Evolutionary conservation across 495 filamentous ascomycete species (phyloP), one percentile per base, ranked within the genome.

Genomic region (Penicillium fimorum): DNA sequence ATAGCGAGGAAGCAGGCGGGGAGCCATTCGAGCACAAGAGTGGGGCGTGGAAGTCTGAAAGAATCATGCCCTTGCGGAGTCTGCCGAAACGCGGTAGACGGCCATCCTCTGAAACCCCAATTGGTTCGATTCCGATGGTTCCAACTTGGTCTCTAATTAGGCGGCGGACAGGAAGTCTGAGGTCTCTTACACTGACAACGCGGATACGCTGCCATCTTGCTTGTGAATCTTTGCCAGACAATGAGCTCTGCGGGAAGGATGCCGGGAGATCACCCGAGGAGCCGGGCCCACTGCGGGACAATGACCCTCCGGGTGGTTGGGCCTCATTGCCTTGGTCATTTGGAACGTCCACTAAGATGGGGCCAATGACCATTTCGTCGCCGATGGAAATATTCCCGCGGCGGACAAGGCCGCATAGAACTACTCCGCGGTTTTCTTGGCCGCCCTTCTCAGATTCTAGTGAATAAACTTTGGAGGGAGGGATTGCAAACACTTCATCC

Each of bases 111-210:
- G 63, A 53, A 20, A 58, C 59, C 2, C 67, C 56, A 41, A 81
- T 70, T 1, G 88, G 83, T 18, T 88, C 81, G 55, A 97, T 75
- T 3, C 92, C 93, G 25, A 98, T 83, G 2, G 91, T 96, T 2
- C 95, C 94, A 2, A 94, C 93, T 76, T 97, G 91, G 48, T 90
- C 94, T 13, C 84, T 80, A 15, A 82, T 75, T 1, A 98, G 78
- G 0, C 78, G 86, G 45, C 84, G 87, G 3, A 96, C 90, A 0
- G 94, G 90, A 5, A 96, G 77, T 17, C 95, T 83, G 8, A 98
- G 79, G 60, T 96, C 92, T 18, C 95, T 87, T 29, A 97, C 85
- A 57, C 91, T 96, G 46, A 90, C 82, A 46, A 97, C 85, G 20
- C 78, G 83, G n/a, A 90, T 87, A 17, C 74, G 78, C 43, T 87